Evolutionary conservation across 1,284 basidiomycete genomes (phyloP).

Genomic region (Rhodotorula sp.): DNA sequence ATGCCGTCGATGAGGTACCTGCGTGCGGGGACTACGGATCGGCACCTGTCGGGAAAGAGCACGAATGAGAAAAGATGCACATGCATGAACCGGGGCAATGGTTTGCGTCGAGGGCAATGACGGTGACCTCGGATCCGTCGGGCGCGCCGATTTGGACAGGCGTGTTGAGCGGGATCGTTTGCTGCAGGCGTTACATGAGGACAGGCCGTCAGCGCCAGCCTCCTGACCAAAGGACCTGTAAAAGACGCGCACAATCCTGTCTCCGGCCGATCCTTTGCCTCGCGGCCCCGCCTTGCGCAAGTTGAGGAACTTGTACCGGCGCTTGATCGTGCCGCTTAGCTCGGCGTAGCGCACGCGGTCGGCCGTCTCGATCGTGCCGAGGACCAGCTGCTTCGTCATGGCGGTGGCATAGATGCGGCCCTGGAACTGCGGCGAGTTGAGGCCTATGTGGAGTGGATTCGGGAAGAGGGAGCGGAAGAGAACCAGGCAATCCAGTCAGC

Average conservation of each 20-base stretch:
- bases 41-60: not conserved
- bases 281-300: slow-evolving; percentile 13
- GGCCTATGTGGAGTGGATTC: slow-evolving; percentile 6
- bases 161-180: slow-evolving; percentile 27
- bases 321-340: slow-evolving; percentile 1
- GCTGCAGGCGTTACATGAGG: not conserved
- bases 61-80: slow-evolving; percentile 56
- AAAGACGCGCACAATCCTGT: slow-evolving; percentile 11
- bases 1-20: slow-evolving; percentile 85
- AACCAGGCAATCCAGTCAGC: not conserved
- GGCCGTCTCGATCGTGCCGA: slow-evolving; percentile 23
- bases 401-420: slow-evolving; percentile 32
- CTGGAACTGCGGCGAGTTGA: slow-evolving; percentile 31
- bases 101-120: slow-evolving; percentile 87
- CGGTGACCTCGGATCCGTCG: slow-evolving; percentile 61
- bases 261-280: slow-evolving; percentile 9
- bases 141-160: slow-evolving; percentile 54
- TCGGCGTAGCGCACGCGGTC: slow-evolving; percentile 33
- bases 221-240: not conserved
- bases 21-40: not conserved
- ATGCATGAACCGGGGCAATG: slow-evolving; percentile 92
- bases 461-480: not conserved
- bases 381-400: slow-evolving; percentile 29
- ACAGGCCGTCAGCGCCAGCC: not conserved
- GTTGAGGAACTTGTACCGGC: slow-evolving; percentile 33